These are phyloP conservation scores for Protomyces inouyei DNA, from an alignment of 1,139 yeast genomes.

Conservation along the genomic window DNA sequence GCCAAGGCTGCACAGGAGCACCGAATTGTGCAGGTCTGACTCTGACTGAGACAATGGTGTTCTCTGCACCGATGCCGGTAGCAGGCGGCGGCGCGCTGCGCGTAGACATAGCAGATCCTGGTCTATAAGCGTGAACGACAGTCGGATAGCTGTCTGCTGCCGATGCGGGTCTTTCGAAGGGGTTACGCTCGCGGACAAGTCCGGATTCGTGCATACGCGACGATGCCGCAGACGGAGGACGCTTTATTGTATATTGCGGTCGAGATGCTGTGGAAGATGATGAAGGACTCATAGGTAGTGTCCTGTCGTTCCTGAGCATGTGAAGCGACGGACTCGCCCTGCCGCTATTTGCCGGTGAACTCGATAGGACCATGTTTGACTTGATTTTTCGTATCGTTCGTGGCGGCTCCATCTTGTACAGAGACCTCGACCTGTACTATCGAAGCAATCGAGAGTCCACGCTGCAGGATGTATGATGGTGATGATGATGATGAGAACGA, in stretches of 20 bases:
- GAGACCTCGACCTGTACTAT: too few species aligned
- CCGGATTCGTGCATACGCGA: not conserved
- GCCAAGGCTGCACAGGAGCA: constrained; percentile 4
- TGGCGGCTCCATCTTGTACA: not conserved
- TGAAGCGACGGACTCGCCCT: constrained; percentile 8
- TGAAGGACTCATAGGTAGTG: constrained; percentile 2
- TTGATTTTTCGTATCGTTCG: not conserved
- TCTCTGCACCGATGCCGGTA: not conserved
- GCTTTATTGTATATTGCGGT: not conserved
- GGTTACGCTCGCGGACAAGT: not conserved
- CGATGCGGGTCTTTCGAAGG: not conserved
- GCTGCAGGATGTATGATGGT: too few species aligned
- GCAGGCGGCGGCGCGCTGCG: constrained; percentile 2
- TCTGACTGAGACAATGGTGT: constrained; percentile 16
- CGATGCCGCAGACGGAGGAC: constrained; percentile 2
- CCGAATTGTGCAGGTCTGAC: constrained; percentile 2
- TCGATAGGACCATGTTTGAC: not conserved
- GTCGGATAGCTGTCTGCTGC: not conserved
- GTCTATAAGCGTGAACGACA: not conserved
- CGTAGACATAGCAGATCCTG: constrained; percentile 8
- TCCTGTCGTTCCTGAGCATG: not conserved
- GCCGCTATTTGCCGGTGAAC: not conserved
- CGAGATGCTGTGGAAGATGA: not conserved
- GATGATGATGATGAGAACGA: too few species aligned
- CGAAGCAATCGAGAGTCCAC: too few species aligned